Evolutionary conservation across 192 early-diverging fungal genomes (phyloP), one percentile per base, ranked within the genome.

Genomic region (Kickxella alabastrina): DNA sequence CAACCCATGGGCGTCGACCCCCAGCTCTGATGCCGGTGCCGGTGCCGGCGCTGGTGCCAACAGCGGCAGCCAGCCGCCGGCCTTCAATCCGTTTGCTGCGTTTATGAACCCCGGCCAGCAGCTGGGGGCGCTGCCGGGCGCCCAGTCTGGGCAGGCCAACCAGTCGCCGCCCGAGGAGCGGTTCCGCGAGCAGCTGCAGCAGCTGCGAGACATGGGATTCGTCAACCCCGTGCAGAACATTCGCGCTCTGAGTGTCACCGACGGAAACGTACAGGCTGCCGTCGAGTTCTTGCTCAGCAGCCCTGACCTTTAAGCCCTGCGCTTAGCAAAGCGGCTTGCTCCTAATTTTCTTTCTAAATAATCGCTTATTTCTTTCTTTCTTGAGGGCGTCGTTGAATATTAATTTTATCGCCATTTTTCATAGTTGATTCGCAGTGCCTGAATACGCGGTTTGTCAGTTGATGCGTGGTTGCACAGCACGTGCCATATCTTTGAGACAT

Each of bases 171-270:
- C 54, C 23, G 71, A 55, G 46, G 75, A 63, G 61, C 63, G 85
- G 13, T 88, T 79, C 54, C 80, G 82, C 63, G 68, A 75, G 10
- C 91, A 96, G 75, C 79, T 95, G 41, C 85, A 88, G 64, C 87
- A 86, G 72, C 69, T 86, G 62, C 88, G 80, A 57, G 97, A 99
- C 23, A 99, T 99, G 97, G 97, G 97, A 15, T 92, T 99, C 65
- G 90, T 75, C 64, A 86, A 94, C 64, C 86, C 86, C 2, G 74
- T 81, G 23, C 85, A 90, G 71, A 99, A 99, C 59, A 88, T 99
- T 52, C 80, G 90, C 32, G 95, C 90, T 0, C 79, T 99, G 52
- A 74, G 80, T 17, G 63, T 82, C 31, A 85, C 91, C 10, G 80
- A 82, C 14, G 97, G 97, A 28, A 89, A 97, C 62, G 93, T 97